Conservation (phyloP, 345 rosid species). For the Brassica juncea region DNA sequence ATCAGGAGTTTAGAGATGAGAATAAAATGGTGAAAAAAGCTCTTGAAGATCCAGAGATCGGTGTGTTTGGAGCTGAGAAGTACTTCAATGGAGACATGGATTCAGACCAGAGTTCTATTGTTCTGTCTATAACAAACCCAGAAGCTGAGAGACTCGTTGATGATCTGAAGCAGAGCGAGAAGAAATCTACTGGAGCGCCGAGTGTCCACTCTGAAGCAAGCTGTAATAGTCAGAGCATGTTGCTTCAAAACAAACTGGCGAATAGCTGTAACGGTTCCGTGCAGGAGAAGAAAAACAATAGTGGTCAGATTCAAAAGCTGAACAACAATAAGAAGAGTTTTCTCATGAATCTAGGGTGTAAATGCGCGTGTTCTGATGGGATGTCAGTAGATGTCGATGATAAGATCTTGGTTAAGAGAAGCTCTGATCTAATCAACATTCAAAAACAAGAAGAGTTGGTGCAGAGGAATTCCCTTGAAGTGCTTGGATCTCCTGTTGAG, state of each 20-base stretch:
- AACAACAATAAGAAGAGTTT: conserved; percentile 45
- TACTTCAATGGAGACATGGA: conserved; percentile 74
- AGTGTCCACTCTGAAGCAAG: conserved; percentile 64
- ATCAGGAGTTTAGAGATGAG: background rate
- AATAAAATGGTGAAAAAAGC: conserved; percentile 36
- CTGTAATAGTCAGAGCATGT: conserved; percentile 67
- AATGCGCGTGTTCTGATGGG: conserved; percentile 60
- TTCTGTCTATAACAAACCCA: conserved; percentile 33
- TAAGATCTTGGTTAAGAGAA: conserved; percentile 32
- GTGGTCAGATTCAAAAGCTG: conserved; percentile 36
- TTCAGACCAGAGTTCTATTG: conserved; percentile 43
- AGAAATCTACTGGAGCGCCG: conserved; percentile 46
- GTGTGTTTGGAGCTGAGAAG: conserved; percentile 82
- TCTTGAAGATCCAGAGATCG: conserved; percentile 68
- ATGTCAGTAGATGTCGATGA: conserved; percentile 53
- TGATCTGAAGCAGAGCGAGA: conserved; percentile 27
- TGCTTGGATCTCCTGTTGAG: too few species aligned
- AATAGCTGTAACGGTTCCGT: conserved; percentile 31
- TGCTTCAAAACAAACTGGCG: conserved; percentile 45
- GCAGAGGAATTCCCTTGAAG: conserved; percentile 56
- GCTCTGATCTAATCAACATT: conserved; percentile 27
- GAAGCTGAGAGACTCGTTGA: conserved; percentile 23
- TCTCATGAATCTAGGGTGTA: conserved; percentile 58
- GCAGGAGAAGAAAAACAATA: conserved; percentile 31
- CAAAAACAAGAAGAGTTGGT: conserved; percentile 34